Conservation (phyloP, 768 basidiomycete species). For the Imleria badia region DNA sequence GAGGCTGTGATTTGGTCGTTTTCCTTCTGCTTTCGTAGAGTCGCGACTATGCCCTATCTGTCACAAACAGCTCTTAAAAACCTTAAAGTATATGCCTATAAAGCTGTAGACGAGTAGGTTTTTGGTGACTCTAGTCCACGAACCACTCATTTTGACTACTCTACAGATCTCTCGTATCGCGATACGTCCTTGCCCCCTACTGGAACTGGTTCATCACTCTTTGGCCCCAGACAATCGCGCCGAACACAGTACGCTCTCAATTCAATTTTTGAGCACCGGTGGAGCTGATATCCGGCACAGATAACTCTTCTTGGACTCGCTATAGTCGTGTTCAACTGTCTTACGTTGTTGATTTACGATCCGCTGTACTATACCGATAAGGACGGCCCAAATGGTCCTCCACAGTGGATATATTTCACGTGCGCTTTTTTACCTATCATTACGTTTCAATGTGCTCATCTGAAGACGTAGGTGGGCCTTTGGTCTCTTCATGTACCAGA, state of each 20-base stretch:
- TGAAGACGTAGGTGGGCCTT: constrained; percentile 64
- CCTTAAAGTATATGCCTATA: constrained; percentile 76
- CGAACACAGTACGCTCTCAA: constrained; percentile 70
- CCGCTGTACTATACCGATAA: constrained; percentile 69
- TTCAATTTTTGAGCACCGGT: background rate
- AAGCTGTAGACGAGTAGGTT: constrained; percentile 75
- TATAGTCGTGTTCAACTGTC: constrained; percentile 81
- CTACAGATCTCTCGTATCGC: constrained; percentile 69
- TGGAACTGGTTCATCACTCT: constrained; percentile 92
- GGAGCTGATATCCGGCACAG: constrained; percentile 40
- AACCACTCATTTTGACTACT: constrained; percentile 5
- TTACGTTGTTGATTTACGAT: constrained; percentile 81
- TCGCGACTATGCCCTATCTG: constrained; percentile 57
- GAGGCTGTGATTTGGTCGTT: too few species aligned
- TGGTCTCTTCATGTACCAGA: constrained; percentile 90
- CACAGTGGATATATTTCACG: constrained; percentile 91
- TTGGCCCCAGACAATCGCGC: constrained; percentile 82
- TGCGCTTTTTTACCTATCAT: constrained; percentile 36
- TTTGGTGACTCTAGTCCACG: background rate
- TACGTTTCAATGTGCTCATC: background rate
- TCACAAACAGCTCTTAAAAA: constrained; percentile 65
- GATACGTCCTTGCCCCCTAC: constrained; percentile 77
- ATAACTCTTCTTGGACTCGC: constrained; percentile 84
- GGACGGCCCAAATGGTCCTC: constrained; percentile 59
- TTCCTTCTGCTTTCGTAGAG: too few species aligned